These are phyloP conservation scores for Fusarium avenaceum DNA, from an alignment of 2,329 filamentous ascomycete species.

Conservation along the genomic window DNA sequence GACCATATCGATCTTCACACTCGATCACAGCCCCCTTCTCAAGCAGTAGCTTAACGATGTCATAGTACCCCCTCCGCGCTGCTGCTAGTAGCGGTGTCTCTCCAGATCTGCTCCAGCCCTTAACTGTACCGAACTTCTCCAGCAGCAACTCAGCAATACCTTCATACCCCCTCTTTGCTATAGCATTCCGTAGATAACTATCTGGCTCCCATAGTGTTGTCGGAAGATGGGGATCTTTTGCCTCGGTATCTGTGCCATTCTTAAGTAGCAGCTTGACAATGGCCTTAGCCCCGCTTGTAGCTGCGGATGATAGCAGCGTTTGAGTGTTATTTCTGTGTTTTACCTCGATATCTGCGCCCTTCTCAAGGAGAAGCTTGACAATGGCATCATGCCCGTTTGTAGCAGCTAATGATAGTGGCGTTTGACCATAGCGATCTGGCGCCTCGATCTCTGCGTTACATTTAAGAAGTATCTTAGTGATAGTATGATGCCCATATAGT, in stretches of 20 bases:
- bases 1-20: too few relatives aligned
- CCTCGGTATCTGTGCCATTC: neutral
- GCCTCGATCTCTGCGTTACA: neutral
- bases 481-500: neutral
- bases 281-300: neutral
- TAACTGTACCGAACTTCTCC: too few relatives aligned
- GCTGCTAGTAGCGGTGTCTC: too few relatives aligned
- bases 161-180: too few relatives aligned
- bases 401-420: neutral
- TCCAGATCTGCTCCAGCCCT: too few relatives aligned
- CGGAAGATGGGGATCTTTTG: too few relatives aligned
- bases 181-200: too few relatives aligned
- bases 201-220: too few relatives aligned
- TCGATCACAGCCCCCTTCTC: too few relatives aligned
- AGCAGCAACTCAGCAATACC: too few relatives aligned
- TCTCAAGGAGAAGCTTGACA: neutral
- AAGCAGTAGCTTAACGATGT: too few relatives aligned
- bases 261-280: neutral
- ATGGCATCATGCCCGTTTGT: accelerated
- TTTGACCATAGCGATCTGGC: neutral
- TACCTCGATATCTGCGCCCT: neutral
- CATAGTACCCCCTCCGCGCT: too few relatives aligned
- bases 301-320: neutral
- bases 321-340: neutral
- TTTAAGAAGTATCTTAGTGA: neutral